These are phyloP conservation scores for Globisporangium lucens DNA, from an alignment of 352 stramenopile species.

Conservation along the genomic window DNA sequence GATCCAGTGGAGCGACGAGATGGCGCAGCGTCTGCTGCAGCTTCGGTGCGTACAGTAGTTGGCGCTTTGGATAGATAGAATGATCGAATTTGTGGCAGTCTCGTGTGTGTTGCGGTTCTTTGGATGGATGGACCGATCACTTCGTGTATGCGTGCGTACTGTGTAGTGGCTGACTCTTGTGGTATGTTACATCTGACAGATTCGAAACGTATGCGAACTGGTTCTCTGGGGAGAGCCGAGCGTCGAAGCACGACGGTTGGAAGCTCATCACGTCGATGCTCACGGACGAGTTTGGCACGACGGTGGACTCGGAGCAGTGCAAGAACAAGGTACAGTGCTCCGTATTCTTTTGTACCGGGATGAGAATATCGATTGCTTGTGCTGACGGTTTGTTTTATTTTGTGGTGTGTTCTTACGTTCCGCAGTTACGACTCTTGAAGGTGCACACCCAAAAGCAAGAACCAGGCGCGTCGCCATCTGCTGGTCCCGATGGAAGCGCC, in stretches of 20 bases:
- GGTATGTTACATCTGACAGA: not conserved
- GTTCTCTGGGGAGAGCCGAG: not conserved
- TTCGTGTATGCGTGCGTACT: too few relatives aligned
- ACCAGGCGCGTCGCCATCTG: too few relatives aligned
- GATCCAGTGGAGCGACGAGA: slow-evolving; percentile 14
- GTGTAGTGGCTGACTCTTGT: too few relatives aligned
- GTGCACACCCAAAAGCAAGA: not conserved
- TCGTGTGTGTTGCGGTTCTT: too few relatives aligned
- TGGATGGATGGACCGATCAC: too few relatives aligned
- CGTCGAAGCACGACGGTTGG: slow-evolving; percentile 6
- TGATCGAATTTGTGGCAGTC: too few relatives aligned
- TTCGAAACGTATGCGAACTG: not conserved
- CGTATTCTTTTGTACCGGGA: too few relatives aligned
- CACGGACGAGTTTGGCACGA: slow-evolving; percentile 5
- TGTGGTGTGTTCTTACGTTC: not conserved
- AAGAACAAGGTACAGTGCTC: slow-evolving; percentile 10
- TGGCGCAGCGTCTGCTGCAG: slow-evolving; percentile 8
- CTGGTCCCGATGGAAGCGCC: not conserved
- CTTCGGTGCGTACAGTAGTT: not conserved
- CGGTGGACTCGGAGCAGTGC: slow-evolving; percentile 11
- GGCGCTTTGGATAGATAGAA: not conserved
- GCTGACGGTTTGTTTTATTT: too few relatives aligned
- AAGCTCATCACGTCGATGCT: slow-evolving; percentile 3
- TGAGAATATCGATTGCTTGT: too few relatives aligned
- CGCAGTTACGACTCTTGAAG: not conserved